Conservation (phyloP, 139 green algal species). For the Volvox africanus region DNA sequence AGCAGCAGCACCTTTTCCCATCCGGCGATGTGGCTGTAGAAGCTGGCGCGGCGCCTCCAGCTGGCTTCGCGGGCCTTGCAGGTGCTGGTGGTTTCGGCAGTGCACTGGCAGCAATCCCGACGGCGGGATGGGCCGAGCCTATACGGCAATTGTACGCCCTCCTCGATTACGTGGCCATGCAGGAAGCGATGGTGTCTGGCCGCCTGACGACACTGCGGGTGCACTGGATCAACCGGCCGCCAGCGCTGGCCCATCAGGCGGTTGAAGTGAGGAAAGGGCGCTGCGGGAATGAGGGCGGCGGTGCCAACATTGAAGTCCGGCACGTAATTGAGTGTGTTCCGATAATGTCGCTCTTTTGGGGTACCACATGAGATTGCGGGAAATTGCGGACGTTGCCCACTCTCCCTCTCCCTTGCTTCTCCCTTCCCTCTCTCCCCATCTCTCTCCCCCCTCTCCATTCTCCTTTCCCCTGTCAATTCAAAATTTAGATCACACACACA, state of each 20-base stretch:
- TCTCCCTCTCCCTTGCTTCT: no score
- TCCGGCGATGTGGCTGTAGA: neutral
- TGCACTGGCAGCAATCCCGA: neutral
- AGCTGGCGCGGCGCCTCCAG: neutral
- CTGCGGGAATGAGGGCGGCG: no score
- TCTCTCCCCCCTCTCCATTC: no score
- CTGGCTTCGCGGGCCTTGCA: neutral
- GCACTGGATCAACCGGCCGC: neutral
- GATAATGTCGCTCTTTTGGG: no score
- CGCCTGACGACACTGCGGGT: neutral
- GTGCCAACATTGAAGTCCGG: no score
- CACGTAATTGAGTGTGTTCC: no score
- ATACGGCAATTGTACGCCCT: neutral
- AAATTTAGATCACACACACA: no score
- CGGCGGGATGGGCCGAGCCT: slow-evolving; percentile 1
- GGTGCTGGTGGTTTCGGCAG: neutral
- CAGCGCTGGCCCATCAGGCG: neutral
- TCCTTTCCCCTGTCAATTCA: no score
- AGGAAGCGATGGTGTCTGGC: neutral
- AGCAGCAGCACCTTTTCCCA: neutral
- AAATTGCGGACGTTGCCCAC: no score
- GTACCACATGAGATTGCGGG: no score
- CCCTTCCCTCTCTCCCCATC: no score
- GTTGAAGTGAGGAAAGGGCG: neutral
- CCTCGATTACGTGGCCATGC: neutral